Evolutionary conservation across 2,329 filamentous ascomycete genomes (phyloP), one percentile per base, ranked within the genome.

Genomic region (Macrophomina tecta): DNA sequence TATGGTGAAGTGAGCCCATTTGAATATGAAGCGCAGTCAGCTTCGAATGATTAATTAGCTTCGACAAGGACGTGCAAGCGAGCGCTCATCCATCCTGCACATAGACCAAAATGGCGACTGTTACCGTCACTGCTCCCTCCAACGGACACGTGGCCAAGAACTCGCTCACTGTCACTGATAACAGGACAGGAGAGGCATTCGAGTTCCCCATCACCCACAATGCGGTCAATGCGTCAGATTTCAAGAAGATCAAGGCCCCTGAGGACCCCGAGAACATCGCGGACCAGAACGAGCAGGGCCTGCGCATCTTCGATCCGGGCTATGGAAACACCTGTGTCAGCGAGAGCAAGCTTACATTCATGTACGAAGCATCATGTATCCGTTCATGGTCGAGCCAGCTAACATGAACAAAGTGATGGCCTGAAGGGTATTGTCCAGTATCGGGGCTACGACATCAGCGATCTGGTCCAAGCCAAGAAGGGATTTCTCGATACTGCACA

Each of bases 381-480:
- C 16, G 1, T 0, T 5, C 8, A 1, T 23, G 23, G 23, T 23
- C 3, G 23, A 23, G 23, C 23, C 23, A 23, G 23, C 23, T 23
- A 3, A 23, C 23, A 23, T 23, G 23, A 23, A 23, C 3, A 23
- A 16, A 80, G 74, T 73, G 84, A 85, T 72, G 84, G 84, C 42
- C 79, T 78, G 67, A 82, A 84, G 28, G 84, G 84, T 42, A 82
- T 84, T 52, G 76, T 86, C 40, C 82, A 83, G 48, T 86, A 85
- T 71, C 81, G 84, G 8, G 83, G 83, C 48, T 84, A 85, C 71
- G 81, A 82, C 7, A 84, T 85, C 68, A 79, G 85, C 72, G 81
- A 86, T 73, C 73, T 86, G 7, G 82, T 64, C 30, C 18, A 83
- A 28, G 77, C 81, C 70, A 81, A 81, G 72, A 82, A 82, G 70